These are phyloP conservation scores for Pezicula neosporulosa DNA, from an alignment of 2,329 filamentous ascomycete genomes.

Conservation along the genomic window DNA sequence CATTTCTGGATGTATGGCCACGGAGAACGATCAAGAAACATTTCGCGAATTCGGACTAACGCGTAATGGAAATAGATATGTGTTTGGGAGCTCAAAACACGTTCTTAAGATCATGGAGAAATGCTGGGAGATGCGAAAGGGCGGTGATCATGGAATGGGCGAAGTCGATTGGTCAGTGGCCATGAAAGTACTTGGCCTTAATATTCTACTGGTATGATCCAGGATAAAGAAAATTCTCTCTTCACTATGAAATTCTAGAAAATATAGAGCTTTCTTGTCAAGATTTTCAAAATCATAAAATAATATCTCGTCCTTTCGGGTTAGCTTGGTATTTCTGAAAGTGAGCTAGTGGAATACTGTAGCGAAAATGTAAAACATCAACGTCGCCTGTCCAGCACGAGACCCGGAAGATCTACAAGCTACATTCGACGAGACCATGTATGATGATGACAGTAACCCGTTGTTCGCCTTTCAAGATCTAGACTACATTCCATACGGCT, in stretches of 20 bases:
- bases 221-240: no score
- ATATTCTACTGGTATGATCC: background rate
- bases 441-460: slow-evolving; percentile 15
- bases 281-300: no score
- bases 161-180: background rate
- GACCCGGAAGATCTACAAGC: background rate
- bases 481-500: slow-evolving; percentile 20
- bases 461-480: slow-evolving; percentile 26
- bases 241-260: no score
- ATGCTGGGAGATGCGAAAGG: no score
- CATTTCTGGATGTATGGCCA: no score
- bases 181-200: background rate
- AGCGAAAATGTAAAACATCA: background rate
- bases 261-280: no score
- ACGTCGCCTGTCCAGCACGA: background rate
- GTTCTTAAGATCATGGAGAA: no score
- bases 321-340: background rate
- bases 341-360: background rate
- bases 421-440: slow-evolving; percentile 6
- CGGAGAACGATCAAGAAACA: no score
- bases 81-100: no score
- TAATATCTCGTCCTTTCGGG: background rate
- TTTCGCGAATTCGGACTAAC: no score
- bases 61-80: no score
- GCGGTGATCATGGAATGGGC: no score